Evolutionary conservation across 257 asterid genomes (phyloP).

Genomic region (Salvia rosmarinus): DNA sequence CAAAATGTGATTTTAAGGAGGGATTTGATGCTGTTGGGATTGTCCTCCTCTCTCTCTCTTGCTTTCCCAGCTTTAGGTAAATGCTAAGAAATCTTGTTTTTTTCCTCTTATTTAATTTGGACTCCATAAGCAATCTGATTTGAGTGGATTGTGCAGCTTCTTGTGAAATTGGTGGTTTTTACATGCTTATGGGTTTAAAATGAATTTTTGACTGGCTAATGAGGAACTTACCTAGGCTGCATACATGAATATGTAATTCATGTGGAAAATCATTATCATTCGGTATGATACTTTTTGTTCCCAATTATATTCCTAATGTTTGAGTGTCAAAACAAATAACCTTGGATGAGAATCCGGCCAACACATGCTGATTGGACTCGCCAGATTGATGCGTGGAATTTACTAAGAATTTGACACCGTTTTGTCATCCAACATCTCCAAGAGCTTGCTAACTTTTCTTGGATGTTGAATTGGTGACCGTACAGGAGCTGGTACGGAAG

Average conservation of each 20-base stretch:
- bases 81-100: not conserved
- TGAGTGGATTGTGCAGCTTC: conserved; percentile 11
- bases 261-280: too few relatives aligned
- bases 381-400: not conserved
- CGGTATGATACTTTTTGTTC: too few relatives aligned
- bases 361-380: not conserved
- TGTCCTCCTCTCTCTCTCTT: conserved; percentile 61
- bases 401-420: not conserved
- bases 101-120: not conserved
- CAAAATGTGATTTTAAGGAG: conserved; percentile 54
- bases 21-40: conserved; percentile 57
- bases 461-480: conserved; percentile 26
- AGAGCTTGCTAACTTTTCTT: conserved; percentile 26
- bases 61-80: conserved; percentile 58
- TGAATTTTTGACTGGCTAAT: too few relatives aligned
- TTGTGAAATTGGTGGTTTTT: conserved; percentile 3
- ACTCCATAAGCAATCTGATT: not conserved
- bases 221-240: too few relatives aligned
- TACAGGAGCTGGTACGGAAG: conserved; percentile 63
- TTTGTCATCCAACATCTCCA: conserved; percentile 17
- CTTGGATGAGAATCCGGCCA: not conserved
- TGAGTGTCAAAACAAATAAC: not conserved
- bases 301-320: not conserved
- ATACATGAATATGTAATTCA: too few relatives aligned
- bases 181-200: not conserved